These are phyloP conservation scores for Fusarium aywerte DNA, from an alignment of 2,329 filamentous ascomycete genomes.

Conservation along the genomic window DNA sequence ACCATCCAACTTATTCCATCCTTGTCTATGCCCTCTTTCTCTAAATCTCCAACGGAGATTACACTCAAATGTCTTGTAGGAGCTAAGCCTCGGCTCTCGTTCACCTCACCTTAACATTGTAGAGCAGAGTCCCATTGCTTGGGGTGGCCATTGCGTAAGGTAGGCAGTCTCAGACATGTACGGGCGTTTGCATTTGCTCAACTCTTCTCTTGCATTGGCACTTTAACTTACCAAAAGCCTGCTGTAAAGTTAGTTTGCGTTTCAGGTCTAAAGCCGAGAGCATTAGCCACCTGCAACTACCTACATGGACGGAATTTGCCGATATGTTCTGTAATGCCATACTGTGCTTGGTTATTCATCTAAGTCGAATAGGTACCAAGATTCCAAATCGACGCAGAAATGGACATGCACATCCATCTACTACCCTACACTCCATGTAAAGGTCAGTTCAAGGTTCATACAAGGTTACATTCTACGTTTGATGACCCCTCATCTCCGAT, in stretches of 20 bases:
- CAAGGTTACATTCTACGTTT: neutral
- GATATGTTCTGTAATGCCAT: neutral
- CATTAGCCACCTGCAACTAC: neutral
- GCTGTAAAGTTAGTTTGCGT: neutral
- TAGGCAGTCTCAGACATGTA: neutral
- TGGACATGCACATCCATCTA: neutral
- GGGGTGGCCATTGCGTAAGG: neutral
- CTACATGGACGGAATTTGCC: neutral
- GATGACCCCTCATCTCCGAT: neutral
- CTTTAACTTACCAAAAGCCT: neutral
- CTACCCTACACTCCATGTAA: neutral
- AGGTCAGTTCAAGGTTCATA: no score
- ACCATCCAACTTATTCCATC: neutral
- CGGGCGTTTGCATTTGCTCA: conserved; percentile 2
- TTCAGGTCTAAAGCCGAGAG: conserved; percentile 6
- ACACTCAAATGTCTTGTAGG: neutral
- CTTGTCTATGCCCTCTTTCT: neutral
- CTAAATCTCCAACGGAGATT: neutral
- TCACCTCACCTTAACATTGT: no score
- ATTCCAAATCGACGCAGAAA: neutral
- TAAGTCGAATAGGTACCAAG: neutral
- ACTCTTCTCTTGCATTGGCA: neutral
- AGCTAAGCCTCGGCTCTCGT: no score
- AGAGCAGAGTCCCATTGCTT: no score
- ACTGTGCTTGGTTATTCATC: neutral